These are phyloP conservation scores for Calonectria fujianensis DNA, from an alignment of 2,329 filamentous ascomycete genomes.

Conservation along the genomic window DNA sequence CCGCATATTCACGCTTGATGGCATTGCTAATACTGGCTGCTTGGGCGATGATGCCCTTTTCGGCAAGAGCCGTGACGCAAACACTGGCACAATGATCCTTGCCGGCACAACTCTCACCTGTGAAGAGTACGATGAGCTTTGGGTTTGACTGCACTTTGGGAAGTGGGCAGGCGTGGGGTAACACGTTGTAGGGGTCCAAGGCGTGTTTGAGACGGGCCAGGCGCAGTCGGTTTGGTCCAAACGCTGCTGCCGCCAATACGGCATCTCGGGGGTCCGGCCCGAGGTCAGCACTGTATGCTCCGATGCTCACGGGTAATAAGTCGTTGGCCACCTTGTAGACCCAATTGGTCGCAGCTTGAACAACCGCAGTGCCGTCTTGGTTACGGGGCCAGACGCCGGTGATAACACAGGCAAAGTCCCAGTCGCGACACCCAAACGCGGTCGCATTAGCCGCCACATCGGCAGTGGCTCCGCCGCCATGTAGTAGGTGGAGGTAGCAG, in stretches of 20 bases:
- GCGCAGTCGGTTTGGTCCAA: slow-evolving; percentile 72
- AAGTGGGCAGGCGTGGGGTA: slow-evolving; percentile 75
- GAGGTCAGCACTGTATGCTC: slow-evolving; percentile 77
- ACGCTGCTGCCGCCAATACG: slow-evolving; percentile 70
- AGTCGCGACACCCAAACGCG: slow-evolving; percentile 78
- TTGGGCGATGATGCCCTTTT: slow-evolving; percentile 60
- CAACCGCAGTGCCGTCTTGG: slow-evolving; percentile 66
- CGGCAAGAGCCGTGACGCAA: slow-evolving; percentile 68
- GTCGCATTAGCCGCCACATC: slow-evolving; percentile 67
- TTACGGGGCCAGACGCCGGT: slow-evolving; percentile 77
- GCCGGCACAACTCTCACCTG: slow-evolving; percentile 71
- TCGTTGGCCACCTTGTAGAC: slow-evolving; percentile 71
- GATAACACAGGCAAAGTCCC: slow-evolving; percentile 78
- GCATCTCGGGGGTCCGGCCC: slow-evolving; percentile 77
- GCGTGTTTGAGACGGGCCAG: slow-evolving; percentile 70
- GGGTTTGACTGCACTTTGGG: slow-evolving; percentile 58
- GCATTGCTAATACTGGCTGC: slow-evolving; percentile 72
- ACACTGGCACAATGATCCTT: slow-evolving; percentile 76
- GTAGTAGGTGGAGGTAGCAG: slow-evolving; percentile 78
- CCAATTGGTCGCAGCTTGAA: slow-evolving; percentile 68
- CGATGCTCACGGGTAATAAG: slow-evolving; percentile 70
- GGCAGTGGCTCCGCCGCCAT: slow-evolving; percentile 72
- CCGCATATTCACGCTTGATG: slow-evolving; percentile 75
- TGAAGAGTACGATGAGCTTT: slow-evolving; percentile 75
- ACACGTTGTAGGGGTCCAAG: slow-evolving; percentile 70